Evolutionary conservation across 1,139 yeast genomes (phyloP), one percentile per base, ranked within the genome.

Genomic region (Candida mesenterica): DNA sequence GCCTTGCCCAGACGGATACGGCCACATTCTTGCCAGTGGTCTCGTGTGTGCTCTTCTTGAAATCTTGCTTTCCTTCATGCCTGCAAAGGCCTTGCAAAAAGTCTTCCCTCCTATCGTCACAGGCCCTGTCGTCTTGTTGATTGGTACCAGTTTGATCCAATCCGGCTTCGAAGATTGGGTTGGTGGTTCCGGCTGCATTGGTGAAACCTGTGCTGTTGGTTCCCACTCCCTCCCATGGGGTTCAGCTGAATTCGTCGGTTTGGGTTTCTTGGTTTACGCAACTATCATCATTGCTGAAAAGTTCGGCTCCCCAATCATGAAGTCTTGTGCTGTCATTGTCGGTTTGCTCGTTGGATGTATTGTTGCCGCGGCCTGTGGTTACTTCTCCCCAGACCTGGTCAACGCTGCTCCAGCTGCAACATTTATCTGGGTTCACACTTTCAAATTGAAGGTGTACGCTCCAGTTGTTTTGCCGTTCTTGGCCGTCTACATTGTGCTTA

Each of bases 251-350:
- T 88, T 82, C 52, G 62, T 89, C 45, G 97, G 96, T 30, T 70
- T 88, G 19, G 96, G 96, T 2, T 87, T 89, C 68, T 65, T 82
- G 26, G 96, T 88, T 9, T 85, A 77, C 52, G 69, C 79, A 20
- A 66, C 87, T 7, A 87, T 89, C 49, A 72, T 88, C 38, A 43
- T 86, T 24, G 75, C 84, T 46, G 96, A 89, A 59, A 79, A 79
- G 54, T 88, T 85, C 72, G 97, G 97, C 20, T 78, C 96, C n/a
- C 96, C 96, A 39, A 83, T 88, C 49, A 84, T 88, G 94, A 86
- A 84, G 57, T 84, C 95, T 6, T 86, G 95, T 70, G 92, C 96
- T 1, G 95, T 88, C 32, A 84, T 88, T 46, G 63, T 82, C 28
- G 96, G 96, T 33, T 69, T 88, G 42, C 63, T 88, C 34, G 79